Percentiles rank a stretch among this genome's conserved stretches.
Evolutionary conservation across 345 rosid genomes (phyloP).

Genomic region (Linum tenue): DNA sequence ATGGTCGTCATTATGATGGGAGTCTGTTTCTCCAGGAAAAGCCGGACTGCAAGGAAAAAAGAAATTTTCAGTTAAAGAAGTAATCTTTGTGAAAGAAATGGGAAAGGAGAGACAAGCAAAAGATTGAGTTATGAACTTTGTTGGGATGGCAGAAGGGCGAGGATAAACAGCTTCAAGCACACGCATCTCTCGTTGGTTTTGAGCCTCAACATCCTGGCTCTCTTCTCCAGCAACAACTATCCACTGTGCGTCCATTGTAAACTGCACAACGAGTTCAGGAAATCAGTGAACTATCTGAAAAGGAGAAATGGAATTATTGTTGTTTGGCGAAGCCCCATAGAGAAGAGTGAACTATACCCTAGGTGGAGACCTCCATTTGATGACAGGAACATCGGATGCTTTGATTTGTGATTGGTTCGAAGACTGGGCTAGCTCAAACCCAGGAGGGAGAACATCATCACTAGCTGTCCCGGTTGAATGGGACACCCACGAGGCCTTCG

Average conservation of each 20-base stretch:
- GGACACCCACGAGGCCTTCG: slow-evolving; percentile 47
- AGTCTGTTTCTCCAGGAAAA: slow-evolving; percentile 32
- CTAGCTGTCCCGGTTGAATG: slow-evolving; percentile 35
- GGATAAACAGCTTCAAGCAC: slow-evolving; percentile 96
- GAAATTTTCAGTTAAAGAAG: slow-evolving; percentile 6
- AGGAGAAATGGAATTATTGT: slow-evolving; percentile 4
- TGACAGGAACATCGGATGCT: slow-evolving; percentile 57
- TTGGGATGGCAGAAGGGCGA: slow-evolving; percentile 76
- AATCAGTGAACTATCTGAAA: slow-evolving; percentile 14
- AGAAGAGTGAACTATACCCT: slow-evolving; percentile 35
- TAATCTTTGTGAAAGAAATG: slow-evolving; percentile 6
- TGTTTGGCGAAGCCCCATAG: not conserved
- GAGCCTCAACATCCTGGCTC: slow-evolving; percentile 60
- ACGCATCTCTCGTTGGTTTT: slow-evolving; percentile 78
- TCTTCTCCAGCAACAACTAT: slow-evolving; percentile 89
- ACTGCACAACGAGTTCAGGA: slow-evolving; percentile 33
- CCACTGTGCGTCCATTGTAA: slow-evolving; percentile 48
- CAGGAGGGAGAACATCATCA: slow-evolving; percentile 80
- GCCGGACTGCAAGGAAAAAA: slow-evolving; percentile 52
- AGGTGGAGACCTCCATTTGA: slow-evolving; percentile 64
- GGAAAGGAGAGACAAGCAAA: slow-evolving; percentile 8
- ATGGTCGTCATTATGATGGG: slow-evolving; percentile 31
- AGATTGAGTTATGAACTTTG: slow-evolving; percentile 40
- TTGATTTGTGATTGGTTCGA: slow-evolving; percentile 39
- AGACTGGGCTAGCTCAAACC: slow-evolving; percentile 65